Evolutionary conservation across 345 rosid genomes (phyloP), one percentile per base, ranked within the genome.

Genomic region (Isatis tinctoria): DNA sequence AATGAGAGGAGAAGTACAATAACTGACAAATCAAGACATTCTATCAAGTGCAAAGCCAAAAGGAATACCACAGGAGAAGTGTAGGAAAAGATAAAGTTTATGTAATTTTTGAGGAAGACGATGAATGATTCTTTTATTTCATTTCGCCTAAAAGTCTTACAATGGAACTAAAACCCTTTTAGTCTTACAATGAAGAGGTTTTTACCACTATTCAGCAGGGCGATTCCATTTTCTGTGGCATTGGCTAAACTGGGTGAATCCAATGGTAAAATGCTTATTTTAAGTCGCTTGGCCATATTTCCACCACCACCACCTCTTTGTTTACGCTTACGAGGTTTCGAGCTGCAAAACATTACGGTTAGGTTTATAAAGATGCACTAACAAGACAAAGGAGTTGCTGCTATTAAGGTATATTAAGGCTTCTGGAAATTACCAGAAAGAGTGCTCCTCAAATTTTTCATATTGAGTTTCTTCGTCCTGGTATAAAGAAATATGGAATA

Each of bases 341-440:
- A 69, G 80, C 99, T 96, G 82, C 30, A 71, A 60, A 77, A 81
- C 67, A 82, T 82, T 79, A 37, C 74, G 66, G 65, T 74, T 43
- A 39, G 52, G 56, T 28, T 65, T 41, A 53, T 33, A 58, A 68
- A 40, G 26, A 57, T 11, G 60, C 53, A 70, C 47, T 39, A 45
- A 65, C 63, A n/a, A 18, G 51, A 57, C n/a, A 35, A 56, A 27
- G 54, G 61, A 59, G 44, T 37, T 40, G n/a, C 13, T 33, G 60
- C 18, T 44, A 22, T 47, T 51, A 75, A 6, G 40, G 11, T 36
- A 10, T 9, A 49, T 28, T 35, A 65, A 39, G 48, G 78, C 39
- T 63, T 43, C 12, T 56, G 53, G 68, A 73, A 76, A 82, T 69
- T 84, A 96, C 99, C 94, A 83, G 75, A 87, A 93, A 79, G 62